Base-by-base conservation (phyloP, 2,329 filamentous ascomycete species). In the Diplodia intermedia region DNA sequence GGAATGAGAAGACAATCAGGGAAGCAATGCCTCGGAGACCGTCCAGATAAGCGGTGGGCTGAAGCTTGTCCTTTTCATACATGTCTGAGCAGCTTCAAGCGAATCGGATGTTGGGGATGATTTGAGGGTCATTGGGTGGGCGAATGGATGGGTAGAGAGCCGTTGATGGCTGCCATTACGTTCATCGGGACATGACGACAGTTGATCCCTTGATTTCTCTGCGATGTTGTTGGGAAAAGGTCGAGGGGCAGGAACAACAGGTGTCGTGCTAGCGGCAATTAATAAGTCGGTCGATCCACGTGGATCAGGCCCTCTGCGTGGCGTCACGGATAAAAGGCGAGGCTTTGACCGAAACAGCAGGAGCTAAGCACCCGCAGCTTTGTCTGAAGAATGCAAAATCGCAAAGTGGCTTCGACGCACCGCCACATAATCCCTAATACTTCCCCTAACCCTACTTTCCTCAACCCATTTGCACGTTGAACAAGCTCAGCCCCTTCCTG, bases 1-100 rank as follows among this genome's bases (percentile, higher is more conserved):
- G 65, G 40, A 66, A 66, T 18, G 54, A 57, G 15, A 66, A 66
- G 26, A 66, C 65, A 12, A 66, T 18, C 8, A 66, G 40, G 40
- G 65, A 23, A 3, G 65, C 65, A 12, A 57, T 49, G n/a, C 65
- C 65, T 12, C 65, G 52, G 12, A 66, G 65, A 20, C 65, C 65
- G 36, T 66, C 40, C 1, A 66, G 53, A 7, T 50, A 66, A 3
- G 65, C 52, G 8, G 65, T 55, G 8, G 50, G 11, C 18, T 29
- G 60, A 26, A 14, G 31, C 20, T 29, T 40, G 4, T 7, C 23
- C 5, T 63, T 38, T 29, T 52, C 60, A 3, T 29, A 4, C n/a
- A 52, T 40, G 5, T 36, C 36, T n/a, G 8, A 11, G 7, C 8
- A 36, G 33, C 14, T 31, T 54, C 29, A 11, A 11, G 2, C 23